Conservation (phyloP, 352 stramenopile genomes). For the Globisporangium camurandrum region DNA sequence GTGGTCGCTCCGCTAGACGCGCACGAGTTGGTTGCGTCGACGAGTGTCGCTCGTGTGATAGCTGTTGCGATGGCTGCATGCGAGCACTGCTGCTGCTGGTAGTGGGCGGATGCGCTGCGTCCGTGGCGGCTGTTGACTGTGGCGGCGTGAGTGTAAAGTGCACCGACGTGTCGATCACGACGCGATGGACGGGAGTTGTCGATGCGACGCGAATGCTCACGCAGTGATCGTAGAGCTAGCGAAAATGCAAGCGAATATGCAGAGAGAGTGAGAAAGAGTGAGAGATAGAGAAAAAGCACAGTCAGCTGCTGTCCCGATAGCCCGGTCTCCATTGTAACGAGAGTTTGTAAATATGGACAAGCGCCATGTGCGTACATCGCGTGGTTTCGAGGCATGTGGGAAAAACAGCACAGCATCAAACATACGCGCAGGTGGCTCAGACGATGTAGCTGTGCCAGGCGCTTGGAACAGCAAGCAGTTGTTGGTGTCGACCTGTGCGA, state of each 20-base stretch:
- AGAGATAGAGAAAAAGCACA: not conserved
- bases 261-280: not conserved
- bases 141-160: slow-evolving; percentile 23
- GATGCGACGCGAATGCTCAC: slow-evolving; percentile 40
- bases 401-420: slow-evolving; percentile 45
- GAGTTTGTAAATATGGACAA: too few species aligned
- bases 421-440: slow-evolving; percentile 6
- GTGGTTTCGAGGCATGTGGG: slow-evolving; percentile 24
- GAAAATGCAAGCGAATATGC: not conserved
- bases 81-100: too few species aligned
- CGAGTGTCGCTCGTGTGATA: too few species aligned
- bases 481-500: slow-evolving; percentile 24
- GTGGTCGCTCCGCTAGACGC: not conserved
- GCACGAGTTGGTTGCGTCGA: too few species aligned
- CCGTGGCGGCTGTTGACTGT: not conserved
- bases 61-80: too few species aligned
- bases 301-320: too few species aligned
- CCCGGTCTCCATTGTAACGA: too few species aligned
- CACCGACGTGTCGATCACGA: slow-evolving; percentile 50
- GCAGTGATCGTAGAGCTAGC: slow-evolving; percentile 42
- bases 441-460: not conserved
- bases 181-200: slow-evolving; percentile 24
- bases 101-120: too few species aligned
- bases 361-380: slow-evolving; percentile 49
- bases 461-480: slow-evolving; percentile 38